Percentiles rank a stretch among this genome's conserved stretches.
Conservation (phyloP, 306 rosid species). For the Albizia julibrissin region DNA sequence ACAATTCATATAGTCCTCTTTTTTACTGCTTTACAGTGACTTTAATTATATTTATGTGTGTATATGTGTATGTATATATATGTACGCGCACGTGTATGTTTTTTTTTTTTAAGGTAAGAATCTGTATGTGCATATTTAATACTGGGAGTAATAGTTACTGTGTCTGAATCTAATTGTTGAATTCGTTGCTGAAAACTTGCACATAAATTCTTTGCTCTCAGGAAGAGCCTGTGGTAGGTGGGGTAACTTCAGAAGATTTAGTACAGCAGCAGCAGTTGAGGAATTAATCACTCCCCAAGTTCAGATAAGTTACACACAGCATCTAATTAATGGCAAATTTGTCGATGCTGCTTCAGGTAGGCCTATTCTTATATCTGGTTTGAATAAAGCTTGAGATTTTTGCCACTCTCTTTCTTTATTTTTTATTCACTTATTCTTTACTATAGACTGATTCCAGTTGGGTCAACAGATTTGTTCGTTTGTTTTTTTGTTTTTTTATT, state of each 20-base stretch:
- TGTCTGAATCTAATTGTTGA: neutral
- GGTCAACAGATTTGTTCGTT: neutral
- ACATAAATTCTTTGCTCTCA: conserved; percentile 31
- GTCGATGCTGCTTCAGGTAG: conserved; percentile 89
- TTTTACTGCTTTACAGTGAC: neutral
- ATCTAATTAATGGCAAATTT: conserved; percentile 78
- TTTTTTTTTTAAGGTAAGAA: neutral
- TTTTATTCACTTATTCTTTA: neutral
- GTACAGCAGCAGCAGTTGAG: conserved; percentile 66
- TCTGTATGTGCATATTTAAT: neutral
- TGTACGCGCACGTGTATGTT: neutral
- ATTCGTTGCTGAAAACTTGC: neutral
- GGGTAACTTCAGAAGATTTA: conserved; percentile 45
- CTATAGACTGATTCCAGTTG: neutral
- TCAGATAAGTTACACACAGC: conserved; percentile 61
- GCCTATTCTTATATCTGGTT: neutral
- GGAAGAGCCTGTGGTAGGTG: conserved; percentile 51
- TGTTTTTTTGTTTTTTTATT: too few species aligned
- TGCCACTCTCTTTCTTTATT: neutral
- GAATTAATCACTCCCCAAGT: conserved; percentile 72
- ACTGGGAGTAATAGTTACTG: neutral
- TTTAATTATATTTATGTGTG: neutral
- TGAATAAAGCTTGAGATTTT: neutral
- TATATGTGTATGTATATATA: neutral
- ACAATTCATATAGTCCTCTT: neutral